Percentiles rank a stretch among this genome's conserved stretches.
Evolutionary conservation across 1,139 yeast species (phyloP).

Genomic region (Protomyces inouyei): DNA sequence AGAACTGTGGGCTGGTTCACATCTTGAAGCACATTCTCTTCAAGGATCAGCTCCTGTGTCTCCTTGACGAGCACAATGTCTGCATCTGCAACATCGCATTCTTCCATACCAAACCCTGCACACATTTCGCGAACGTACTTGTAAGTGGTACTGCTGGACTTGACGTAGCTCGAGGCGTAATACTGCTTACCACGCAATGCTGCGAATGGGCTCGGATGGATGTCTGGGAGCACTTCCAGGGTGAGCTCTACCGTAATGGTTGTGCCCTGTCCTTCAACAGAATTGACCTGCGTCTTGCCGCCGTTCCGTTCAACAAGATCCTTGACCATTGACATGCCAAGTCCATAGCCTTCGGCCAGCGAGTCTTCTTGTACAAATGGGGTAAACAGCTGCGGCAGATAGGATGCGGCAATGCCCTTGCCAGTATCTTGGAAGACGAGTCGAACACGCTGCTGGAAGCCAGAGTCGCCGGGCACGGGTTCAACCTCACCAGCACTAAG

Average conservation of each 20-base stretch:
- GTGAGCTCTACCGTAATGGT: constrained; percentile 6
- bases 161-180: background rate
- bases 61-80: constrained; percentile 7
- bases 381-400: constrained; percentile 71
- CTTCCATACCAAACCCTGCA: background rate
- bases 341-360: constrained; percentile 54
- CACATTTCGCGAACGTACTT: background rate
- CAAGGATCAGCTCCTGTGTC: background rate
- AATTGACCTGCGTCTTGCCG: constrained; percentile 4
- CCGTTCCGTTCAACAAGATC: constrained; percentile 1
- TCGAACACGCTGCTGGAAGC: constrained; percentile 37
- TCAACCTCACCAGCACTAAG: background rate
- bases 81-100: background rate
- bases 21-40: background rate
- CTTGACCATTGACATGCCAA: constrained; percentile 12
- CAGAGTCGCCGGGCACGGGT: background rate
- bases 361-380: constrained; percentile 93
- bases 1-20: constrained; percentile 11
- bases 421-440: constrained; percentile 78
- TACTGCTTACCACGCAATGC: background rate
- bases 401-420: constrained; percentile 79
- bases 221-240: background rate
- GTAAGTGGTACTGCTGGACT: background rate
- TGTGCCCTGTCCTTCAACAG: constrained; percentile 7
- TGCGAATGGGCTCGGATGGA: background rate